Evolutionary conservation across 164 flowering plant genomes (phyloP).

Genomic region (Houttuynia cordata): DNA sequence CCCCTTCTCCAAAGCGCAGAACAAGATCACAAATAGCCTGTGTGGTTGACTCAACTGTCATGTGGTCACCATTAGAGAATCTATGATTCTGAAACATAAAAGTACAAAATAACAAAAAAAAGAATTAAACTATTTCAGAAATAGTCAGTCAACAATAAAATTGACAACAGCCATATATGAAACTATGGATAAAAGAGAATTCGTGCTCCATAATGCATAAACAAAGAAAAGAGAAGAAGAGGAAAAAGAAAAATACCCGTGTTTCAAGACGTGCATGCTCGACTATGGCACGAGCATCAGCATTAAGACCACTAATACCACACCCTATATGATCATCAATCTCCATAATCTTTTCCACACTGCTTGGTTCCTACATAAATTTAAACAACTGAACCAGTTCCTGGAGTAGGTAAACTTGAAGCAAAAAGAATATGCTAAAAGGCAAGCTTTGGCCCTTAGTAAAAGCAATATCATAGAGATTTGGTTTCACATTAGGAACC

Average conservation of each 20-base stretch:
- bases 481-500: too few relatives aligned
- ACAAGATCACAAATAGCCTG: slow-evolving; percentile 98
- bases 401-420: too few relatives aligned
- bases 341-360: slow-evolving; percentile 98
- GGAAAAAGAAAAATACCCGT: slow-evolving; percentile 35
- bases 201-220: too few relatives aligned
- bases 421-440: too few relatives aligned
- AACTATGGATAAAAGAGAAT: too few relatives aligned
- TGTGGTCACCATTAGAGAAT: slow-evolving; percentile 97
- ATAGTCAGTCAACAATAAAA: too few relatives aligned
- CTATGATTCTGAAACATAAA: slow-evolving; percentile 63
- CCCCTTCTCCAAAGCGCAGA: slow-evolving; percentile 94
- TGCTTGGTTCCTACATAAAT: slow-evolving; percentile 99
- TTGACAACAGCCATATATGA: too few relatives aligned
- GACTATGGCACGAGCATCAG: slow-evolving; percentile 98
- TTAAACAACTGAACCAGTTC: too few relatives aligned
- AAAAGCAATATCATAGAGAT: too few relatives aligned
- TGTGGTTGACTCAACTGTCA: slow-evolving; percentile 97
- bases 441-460: too few relatives aligned
- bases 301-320: slow-evolving; percentile 99
- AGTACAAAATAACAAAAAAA: slow-evolving; percentile 1
- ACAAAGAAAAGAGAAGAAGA: too few relatives aligned
- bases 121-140: too few relatives aligned
- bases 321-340: slow-evolving; percentile 98
- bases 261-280: slow-evolving; percentile 99